Evolutionary conservation across 352 stramenopile species (phyloP), one percentile per base, ranked within the genome.

Genomic region (Phytopythium oedochilum): DNA sequence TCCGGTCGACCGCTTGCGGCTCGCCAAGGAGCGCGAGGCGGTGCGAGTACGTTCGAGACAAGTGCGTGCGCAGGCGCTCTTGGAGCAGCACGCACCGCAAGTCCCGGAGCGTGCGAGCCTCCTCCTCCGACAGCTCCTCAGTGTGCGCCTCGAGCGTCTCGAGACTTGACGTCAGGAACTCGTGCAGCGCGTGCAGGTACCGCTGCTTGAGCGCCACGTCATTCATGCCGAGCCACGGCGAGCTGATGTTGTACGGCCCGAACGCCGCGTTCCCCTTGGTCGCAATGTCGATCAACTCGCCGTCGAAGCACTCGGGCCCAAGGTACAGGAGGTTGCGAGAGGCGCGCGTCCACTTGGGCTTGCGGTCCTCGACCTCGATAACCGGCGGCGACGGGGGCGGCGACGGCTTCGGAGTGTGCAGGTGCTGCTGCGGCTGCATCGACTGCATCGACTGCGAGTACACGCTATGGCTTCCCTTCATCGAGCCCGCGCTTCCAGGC

Each of bases 21-120:
- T 92, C 78, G 18, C 85, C 83, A 0, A 92, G 62, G 9, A 88
- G 47, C 22, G 84, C 76, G 14, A 94, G 63, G 7, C 71, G 69
- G 40, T 82, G 80, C 22, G 75, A 79, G 55, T 92, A 82, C 15
- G 78, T 70, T 26, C 80, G 70, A 26, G 72, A 70, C 38, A 92
- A 70, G 57, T 78, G 78, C 42, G 71, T 73, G 3, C 71, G 78
- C 36, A 94, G 61, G 23, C 85, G 83, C 39, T 90, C 78, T 61
- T 94, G 84, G 39, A 94, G 29, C 12, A 92, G 52, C 29, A 88
- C 65, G 40, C 83, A 92, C 3, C 83, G 73, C 45, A 92, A 54
- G 51, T 89, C 70, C 6, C 74, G 68, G 3, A 92, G 66, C 28
- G 69, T 86, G 34, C 68, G 63, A 47, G 67, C 60, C 45, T 92